Evolutionary conservation across 2,329 filamentous ascomycete species (phyloP).

Genomic region (Arthrobotrys musiformis): DNA sequence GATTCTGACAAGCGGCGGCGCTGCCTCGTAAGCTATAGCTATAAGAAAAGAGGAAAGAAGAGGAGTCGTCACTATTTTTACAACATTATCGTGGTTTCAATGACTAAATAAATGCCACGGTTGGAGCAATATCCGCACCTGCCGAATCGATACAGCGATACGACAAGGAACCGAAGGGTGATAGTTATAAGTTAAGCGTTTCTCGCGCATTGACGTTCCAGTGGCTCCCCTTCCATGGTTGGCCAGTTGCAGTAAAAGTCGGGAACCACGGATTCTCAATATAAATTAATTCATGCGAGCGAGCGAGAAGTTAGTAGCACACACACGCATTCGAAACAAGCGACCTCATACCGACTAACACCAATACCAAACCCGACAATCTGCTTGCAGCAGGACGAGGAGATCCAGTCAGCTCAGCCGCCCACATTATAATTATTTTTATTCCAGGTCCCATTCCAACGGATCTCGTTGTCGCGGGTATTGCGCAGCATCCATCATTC

Average conservation of each 20-base stretch:
- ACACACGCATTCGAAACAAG: conserved; percentile 49
- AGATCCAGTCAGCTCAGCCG: conserved; percentile 46
- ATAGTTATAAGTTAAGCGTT: conserved; percentile 15
- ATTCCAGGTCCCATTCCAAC: conserved; percentile 33
- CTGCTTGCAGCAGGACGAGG: conserved; percentile 39
- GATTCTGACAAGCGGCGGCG: conserved; percentile 25
- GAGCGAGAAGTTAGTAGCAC: background rate
- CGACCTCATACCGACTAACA: conserved; percentile 36
- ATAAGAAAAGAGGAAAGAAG: background rate
- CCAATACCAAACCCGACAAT: too few relatives aligned
- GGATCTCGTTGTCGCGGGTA: conserved; percentile 45
- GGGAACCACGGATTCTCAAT: conserved; percentile 11
- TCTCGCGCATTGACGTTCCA: conserved; percentile 20
- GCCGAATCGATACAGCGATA: conserved; percentile 46
- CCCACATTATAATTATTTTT: too few relatives aligned
- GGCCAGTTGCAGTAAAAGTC: too few relatives aligned
- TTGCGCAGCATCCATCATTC: conserved; percentile 17
- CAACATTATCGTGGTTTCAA: conserved; percentile 20
- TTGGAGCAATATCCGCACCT: conserved; percentile 49
- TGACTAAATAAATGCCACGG: conserved; percentile 47
- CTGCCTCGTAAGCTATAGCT: background rate
- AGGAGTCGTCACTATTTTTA: conserved; percentile 30
- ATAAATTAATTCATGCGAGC: conserved; percentile 25
- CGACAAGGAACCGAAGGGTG: conserved; percentile 8
- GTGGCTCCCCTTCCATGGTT: conserved; percentile 16